Evolutionary conservation across 495 filamentous ascomycete genomes (phyloP), one percentile per base, ranked within the genome.

Genomic region (Podospora pseudocomata): DNA sequence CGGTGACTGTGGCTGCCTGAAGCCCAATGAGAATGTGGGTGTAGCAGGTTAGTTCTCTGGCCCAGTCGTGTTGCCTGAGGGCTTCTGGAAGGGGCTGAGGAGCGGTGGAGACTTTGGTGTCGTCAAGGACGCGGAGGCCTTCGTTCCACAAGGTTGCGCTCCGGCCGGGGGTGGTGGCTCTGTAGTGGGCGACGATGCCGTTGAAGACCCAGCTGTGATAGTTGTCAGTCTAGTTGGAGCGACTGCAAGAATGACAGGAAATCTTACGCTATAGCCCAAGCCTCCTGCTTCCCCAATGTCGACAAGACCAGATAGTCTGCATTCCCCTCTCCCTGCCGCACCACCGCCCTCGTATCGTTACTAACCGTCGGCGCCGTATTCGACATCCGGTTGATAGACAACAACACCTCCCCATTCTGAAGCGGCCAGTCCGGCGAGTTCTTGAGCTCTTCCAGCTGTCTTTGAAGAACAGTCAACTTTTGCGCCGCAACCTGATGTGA

Each of bases 381-480:
- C 15, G 65, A 63, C 64, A 72, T 64, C 13, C 73, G 72, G 23
- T 68, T 72, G 28, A 99, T 84, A 0, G 92, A 91, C 44, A 99
- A 81, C 16, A 86, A 80, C 58, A 99, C 87, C n/a, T 88, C 87
- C 6, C 91, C 88, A 65, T 91, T 86, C 26, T 81, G 69, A 5
- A 80, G 76, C 26, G 78, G 67, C 91, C 91, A 93, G 13, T 83
- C 84, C 0, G 77, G 73, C 54, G 88, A 84, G 28, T 84, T 80
- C 7, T 87, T 78, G 20, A 86, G 77, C 63, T 83, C 78, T 63
- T 94, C 92, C 76, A 96, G 82, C 67, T 87, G 79, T 55, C 78
- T 77, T 72, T 94, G 92, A 81, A 98, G 84, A 16, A 82, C 78
- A 63, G 86, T 84, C 67, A 96, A 79, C 71, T 96, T 96, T 39